These are phyloP conservation scores for Priceomyces medius DNA, from an alignment of 805 yeast species.

Conservation along the genomic window DNA sequence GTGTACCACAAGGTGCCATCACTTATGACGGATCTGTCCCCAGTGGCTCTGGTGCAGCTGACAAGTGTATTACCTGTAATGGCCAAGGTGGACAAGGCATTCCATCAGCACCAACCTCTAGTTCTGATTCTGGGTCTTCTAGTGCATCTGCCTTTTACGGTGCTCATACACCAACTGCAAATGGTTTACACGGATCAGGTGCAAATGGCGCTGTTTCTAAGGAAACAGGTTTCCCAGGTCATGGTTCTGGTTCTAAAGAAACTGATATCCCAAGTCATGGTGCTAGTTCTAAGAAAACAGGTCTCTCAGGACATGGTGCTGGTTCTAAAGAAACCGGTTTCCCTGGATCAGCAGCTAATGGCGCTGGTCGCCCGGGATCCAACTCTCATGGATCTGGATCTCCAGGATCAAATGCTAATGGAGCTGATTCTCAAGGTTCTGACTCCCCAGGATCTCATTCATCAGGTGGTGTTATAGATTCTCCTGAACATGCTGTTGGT, in stretches of 20 bases:
- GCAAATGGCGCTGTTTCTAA: neutral
- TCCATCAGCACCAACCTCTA: neutral
- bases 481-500: too few relatives aligned
- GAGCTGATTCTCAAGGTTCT: neutral
- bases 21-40: neutral
- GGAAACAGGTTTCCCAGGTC: neutral
- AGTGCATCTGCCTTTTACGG: neutral
- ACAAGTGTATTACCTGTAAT: neutral
- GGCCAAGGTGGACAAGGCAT: neutral
- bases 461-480: too few relatives aligned
- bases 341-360: too few relatives aligned
- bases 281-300: neutral
- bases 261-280: neutral
- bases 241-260: neutral
- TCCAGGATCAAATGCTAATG: too few relatives aligned
- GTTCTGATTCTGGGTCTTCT: neutral
- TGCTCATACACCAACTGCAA: neutral
- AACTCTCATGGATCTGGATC: too few relatives aligned
- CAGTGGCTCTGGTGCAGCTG: neutral
- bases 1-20: constrained; percentile 1
- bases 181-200: neutral
- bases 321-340: too few relatives aligned
- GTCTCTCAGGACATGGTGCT: neutral
- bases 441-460: neutral
- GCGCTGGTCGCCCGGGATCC: too few relatives aligned